phyloP scores from a whole-genome alignment of 768 basidiomycete genomes.

The Leccinum incarnatum region DNA sequence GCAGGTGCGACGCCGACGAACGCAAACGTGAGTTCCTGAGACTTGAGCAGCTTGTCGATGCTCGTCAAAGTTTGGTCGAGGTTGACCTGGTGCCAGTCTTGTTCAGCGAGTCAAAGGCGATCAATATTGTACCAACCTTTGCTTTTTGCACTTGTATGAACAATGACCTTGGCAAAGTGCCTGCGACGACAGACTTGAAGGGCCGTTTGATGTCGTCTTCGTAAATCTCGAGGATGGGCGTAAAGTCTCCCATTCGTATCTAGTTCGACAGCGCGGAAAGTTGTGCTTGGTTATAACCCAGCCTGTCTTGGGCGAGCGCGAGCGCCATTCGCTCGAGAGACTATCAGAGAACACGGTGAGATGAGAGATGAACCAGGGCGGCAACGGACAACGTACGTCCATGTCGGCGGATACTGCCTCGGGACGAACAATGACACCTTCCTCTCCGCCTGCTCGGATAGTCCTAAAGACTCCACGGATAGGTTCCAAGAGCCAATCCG shows the following conservation, averaged over 20 bases:
- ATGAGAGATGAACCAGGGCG: not conserved
- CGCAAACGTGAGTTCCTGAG: conserved; percentile 93
- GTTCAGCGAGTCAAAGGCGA: not conserved
- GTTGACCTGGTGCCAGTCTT: conserved; percentile 61
- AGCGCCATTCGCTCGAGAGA: conserved; percentile 92
- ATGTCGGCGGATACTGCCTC: conserved; percentile 86
- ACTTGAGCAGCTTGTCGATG: conserved; percentile 90
- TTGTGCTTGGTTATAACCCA: conserved; percentile 61
- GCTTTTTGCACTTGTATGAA: conserved; percentile 96
- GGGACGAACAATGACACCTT: conserved; percentile 68
- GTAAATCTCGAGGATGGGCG: conserved; percentile 81
- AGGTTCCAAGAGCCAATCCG: conserved; percentile 85
- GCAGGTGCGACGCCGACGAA: conserved; percentile 96
- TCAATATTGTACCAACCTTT: conserved; percentile 51
- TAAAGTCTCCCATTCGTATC: conserved; percentile 79
- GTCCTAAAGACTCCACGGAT: conserved; percentile 80
- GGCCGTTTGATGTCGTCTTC: conserved; percentile 93
- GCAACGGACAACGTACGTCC: conserved; percentile 47
- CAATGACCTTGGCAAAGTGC: conserved; percentile 77
- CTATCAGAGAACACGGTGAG: conserved; percentile 37
- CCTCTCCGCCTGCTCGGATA: conserved; percentile 76
- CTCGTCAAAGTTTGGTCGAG: conserved; percentile 86
- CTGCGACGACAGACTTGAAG: conserved; percentile 72
- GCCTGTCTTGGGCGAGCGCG: conserved; percentile 77
- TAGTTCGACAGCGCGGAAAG: conserved; percentile 62